phyloP scores from a whole-genome alignment of 2,329 filamentous ascomycete genomes.

The Sphaerostilbella broomeana region DNA sequence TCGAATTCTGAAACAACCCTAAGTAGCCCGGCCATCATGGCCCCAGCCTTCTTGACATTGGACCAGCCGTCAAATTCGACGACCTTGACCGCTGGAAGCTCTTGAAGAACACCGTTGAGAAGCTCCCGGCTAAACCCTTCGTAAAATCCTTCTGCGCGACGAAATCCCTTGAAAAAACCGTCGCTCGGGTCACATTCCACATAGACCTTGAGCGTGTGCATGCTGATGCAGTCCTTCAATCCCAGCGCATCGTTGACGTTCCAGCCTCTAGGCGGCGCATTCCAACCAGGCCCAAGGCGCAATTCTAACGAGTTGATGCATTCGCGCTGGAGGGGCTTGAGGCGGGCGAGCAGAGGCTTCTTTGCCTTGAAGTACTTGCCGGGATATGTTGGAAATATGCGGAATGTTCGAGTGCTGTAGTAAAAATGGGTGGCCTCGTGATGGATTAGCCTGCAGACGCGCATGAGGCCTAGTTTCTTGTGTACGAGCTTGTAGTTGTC shows the following conservation, averaged over 20 bases:
- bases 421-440: constrained; percentile 59
- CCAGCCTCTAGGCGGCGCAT: constrained; percentile 63
- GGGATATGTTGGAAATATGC: constrained; percentile 59
- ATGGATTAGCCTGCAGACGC: constrained; percentile 55
- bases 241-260: constrained; percentile 59
- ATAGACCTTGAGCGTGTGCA: constrained; percentile 57
- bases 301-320: constrained; percentile 60
- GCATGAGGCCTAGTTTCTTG: constrained; percentile 53
- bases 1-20: constrained; percentile 42
- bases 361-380: constrained; percentile 67
- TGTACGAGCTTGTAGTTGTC: constrained; percentile 57
- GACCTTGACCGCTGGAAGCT: constrained; percentile 47
- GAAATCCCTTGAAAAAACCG: constrained; percentile 60
- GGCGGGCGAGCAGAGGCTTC: constrained; percentile 60
- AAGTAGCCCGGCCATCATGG: constrained; percentile 57
- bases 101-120: constrained; percentile 48
- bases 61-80: constrained; percentile 66
- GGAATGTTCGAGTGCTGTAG: constrained; percentile 56
- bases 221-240: constrained; percentile 52
- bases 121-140: constrained; percentile 58
- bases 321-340: constrained; percentile 53
- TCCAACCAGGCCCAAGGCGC: constrained; percentile 67
- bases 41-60: constrained; percentile 57
- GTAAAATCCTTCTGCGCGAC: constrained; percentile 61
- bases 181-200: constrained; percentile 68